These are phyloP conservation scores for Fusarium avenaceum DNA, from an alignment of 2,329 filamentous ascomycete genomes.

Conservation along the genomic window DNA sequence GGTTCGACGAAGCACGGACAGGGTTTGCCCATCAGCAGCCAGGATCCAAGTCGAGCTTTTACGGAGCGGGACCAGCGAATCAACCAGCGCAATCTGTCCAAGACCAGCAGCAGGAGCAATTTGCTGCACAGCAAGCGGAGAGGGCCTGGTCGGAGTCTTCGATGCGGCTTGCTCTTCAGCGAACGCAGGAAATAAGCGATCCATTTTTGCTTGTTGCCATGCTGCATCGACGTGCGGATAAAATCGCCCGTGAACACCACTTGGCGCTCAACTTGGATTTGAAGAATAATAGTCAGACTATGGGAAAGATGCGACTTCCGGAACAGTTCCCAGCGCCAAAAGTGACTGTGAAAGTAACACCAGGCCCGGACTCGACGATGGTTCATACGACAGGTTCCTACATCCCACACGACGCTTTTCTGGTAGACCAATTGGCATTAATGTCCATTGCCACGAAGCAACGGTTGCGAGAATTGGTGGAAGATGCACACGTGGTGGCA, in stretches of 20 bases:
- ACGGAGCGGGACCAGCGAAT: slow-evolving; percentile 75
- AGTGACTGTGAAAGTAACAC: slow-evolving; percentile 67
- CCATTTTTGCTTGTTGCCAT: slow-evolving; percentile 78
- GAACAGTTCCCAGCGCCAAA: slow-evolving; percentile 64
- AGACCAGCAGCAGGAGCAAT: slow-evolving; percentile 70
- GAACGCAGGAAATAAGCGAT: slow-evolving; percentile 78
- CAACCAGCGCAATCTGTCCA: slow-evolving; percentile 66
- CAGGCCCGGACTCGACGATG: slow-evolving; percentile 72
- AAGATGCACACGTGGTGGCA: slow-evolving; percentile 80
- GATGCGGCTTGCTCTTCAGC: slow-evolving; percentile 69
- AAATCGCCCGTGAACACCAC: slow-evolving; percentile 70
- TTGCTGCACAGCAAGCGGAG: slow-evolving; percentile 74
- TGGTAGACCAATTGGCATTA: slow-evolving; percentile 86
- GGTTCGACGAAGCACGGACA: slow-evolving; percentile 65
- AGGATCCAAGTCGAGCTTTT: slow-evolving; percentile 70
- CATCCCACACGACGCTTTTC: slow-evolving; percentile 79
- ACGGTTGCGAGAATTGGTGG: slow-evolving; percentile 79
- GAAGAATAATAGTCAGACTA: slow-evolving; percentile 60
- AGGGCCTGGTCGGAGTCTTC: slow-evolving; percentile 76
- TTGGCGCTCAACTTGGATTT: slow-evolving; percentile 68
- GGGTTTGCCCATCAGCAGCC: slow-evolving; percentile 66
- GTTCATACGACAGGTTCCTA: slow-evolving; percentile 76
- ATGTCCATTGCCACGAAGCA: slow-evolving; percentile 87
- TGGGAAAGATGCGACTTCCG: slow-evolving; percentile 64
- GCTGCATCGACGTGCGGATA: slow-evolving; percentile 69